A percentile compares a stretch with the other conserved stretches of the same genome.
These are phyloP conservation scores for Rosellinia necatrix DNA, from an alignment of 2,329 filamentous ascomycete genomes.

Conservation along the genomic window DNA sequence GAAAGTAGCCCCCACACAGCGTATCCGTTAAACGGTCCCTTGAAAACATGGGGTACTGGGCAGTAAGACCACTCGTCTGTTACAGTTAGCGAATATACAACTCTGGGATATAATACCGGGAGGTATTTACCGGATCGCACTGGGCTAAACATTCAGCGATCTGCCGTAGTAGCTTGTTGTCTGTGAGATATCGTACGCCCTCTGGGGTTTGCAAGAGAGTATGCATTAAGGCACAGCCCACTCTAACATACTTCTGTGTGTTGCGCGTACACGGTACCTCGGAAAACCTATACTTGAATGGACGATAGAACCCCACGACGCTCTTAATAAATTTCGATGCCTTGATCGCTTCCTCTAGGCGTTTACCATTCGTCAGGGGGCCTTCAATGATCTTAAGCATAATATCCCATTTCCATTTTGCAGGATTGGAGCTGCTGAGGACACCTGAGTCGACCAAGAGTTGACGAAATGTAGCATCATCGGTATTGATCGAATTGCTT, in stretches of 20 bases:
- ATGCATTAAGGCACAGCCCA: slow-evolving; percentile 86
- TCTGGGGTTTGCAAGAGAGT: slow-evolving; percentile 84
- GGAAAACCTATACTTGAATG: slow-evolving; percentile 95
- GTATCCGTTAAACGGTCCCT: slow-evolving; percentile 82
- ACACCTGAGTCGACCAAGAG: slow-evolving; percentile 79
- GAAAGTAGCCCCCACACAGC: slow-evolving; percentile 89
- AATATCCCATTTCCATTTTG: slow-evolving; percentile 97
- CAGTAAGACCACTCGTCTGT: slow-evolving; percentile 73
- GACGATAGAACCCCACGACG: slow-evolving; percentile 90
- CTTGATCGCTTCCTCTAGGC: slow-evolving; percentile 91
- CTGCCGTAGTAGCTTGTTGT: slow-evolving; percentile 92
- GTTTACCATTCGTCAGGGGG: slow-evolving; percentile 85
- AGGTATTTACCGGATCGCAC: slow-evolving; percentile 74
- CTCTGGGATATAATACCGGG: background rate
- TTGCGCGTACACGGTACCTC: slow-evolving; percentile 88
- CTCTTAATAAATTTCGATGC: slow-evolving; percentile 96
- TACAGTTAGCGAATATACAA: slow-evolving; percentile 27
- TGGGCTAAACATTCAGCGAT: slow-evolving; percentile 95
- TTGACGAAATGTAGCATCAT: slow-evolving; percentile 68
- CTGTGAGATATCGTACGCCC: slow-evolving; percentile 81
- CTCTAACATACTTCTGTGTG: slow-evolving; percentile 91
- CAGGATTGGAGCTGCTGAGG: slow-evolving; percentile 83
- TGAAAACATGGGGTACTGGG: slow-evolving; percentile 87
- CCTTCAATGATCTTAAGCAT: slow-evolving; percentile 92
- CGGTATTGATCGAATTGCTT: slow-evolving; percentile 54